These are phyloP conservation scores for Mucor lusitanicus DNA, from an alignment of 371 early-diverging fungal genomes.

Conservation along the genomic window DNA sequence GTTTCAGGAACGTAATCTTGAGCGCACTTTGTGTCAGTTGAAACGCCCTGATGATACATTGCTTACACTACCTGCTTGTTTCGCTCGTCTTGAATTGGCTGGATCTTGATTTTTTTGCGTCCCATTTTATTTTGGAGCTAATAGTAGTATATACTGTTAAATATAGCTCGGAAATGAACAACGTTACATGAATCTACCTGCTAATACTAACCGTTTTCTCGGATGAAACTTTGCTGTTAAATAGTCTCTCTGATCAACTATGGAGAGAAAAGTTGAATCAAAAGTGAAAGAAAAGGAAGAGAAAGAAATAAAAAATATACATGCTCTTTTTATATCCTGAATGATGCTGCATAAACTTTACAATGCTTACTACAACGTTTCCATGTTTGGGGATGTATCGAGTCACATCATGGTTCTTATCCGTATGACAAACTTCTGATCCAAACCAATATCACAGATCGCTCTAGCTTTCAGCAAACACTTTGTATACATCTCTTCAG, in stretches of 20 bases:
- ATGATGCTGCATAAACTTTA: not conserved
- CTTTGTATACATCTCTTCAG: not conserved
- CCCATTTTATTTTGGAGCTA: constrained; percentile 20
- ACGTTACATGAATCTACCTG: not conserved
- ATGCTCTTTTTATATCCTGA: not conserved
- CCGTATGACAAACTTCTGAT: not conserved
- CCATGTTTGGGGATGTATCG: not conserved
- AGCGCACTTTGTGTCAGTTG: not conserved
- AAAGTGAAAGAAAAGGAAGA: not conserved
- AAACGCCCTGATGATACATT: not conserved
- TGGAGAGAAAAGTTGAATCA: not conserved
- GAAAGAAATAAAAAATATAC: not conserved
- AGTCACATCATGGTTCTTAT: not conserved
- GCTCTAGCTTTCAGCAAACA: not conserved
- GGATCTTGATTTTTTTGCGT: constrained; percentile 37
- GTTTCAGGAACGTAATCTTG: constrained; percentile 92
- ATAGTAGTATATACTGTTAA: too few species aligned
- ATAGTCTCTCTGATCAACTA: not conserved
- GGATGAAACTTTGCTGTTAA: not conserved
- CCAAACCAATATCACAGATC: not conserved
- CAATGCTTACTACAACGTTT: not conserved
- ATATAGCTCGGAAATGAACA: not conserved
- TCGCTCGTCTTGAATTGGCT: constrained; percentile 31
- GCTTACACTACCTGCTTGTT: constrained; percentile 27
- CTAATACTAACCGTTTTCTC: not conserved